Conservation (phyloP, 495 filamentous ascomycete genomes). For the Daldinia caldariorum region DNA sequence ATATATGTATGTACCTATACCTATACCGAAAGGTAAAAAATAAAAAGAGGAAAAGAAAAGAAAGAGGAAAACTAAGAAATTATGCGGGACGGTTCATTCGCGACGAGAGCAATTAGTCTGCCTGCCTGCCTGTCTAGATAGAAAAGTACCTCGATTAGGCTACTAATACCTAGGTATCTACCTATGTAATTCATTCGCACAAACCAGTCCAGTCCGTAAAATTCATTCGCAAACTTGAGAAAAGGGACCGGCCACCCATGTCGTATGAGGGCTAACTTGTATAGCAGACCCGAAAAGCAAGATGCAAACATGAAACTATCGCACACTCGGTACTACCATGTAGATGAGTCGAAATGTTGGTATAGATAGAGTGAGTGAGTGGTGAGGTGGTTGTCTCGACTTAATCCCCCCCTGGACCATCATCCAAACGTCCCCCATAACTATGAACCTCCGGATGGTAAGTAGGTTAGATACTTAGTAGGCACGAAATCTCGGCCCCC, state of each 20-base stretch:
- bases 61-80: not conserved
- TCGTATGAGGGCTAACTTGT: not conserved
- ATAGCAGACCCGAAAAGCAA: not conserved
- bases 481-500: not conserved
- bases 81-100: slow-evolving; percentile 16
- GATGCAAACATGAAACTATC: slow-evolving; percentile 2
- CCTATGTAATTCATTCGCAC: slow-evolving; percentile 19
- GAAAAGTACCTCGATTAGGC: not conserved
- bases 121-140: slow-evolving; percentile 18
- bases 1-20: too few species aligned
- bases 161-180: slow-evolving; percentile 21
- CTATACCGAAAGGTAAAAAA: not conserved
- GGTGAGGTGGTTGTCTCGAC: not conserved
- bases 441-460: not conserved
- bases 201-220: slow-evolving; percentile 1
- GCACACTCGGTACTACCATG: not conserved
- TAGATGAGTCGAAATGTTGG: not conserved
- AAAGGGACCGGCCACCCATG: not conserved
- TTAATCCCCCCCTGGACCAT: not conserved
- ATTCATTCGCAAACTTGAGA: slow-evolving; percentile 3
- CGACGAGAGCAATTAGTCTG: not conserved
- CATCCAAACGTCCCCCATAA: not conserved
- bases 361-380: slow-evolving; percentile 1
- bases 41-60: slow-evolving; percentile 6
- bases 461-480: not conserved